Conservation (phyloP, 768 basidiomycete genomes). For the Dictyophora rubrovolvata region DNA sequence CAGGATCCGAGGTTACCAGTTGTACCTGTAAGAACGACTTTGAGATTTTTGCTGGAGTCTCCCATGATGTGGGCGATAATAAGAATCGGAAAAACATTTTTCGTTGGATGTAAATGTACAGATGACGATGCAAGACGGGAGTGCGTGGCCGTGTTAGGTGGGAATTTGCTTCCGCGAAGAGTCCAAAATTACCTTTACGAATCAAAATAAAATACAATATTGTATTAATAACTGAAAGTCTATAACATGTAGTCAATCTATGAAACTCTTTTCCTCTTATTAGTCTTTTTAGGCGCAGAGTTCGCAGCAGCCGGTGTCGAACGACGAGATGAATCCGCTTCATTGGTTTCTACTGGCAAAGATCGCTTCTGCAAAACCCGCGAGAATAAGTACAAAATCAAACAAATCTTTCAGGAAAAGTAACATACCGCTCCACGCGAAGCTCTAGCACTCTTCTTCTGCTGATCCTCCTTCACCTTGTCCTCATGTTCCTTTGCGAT, state of each 20-base stretch:
- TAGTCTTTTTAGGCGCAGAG: neutral
- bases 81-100: too few relatives aligned
- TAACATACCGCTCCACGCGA: constrained; percentile 2
- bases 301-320: constrained; percentile 19
- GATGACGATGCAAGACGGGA: too few relatives aligned
- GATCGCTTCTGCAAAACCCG: neutral
- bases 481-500: constrained; percentile 69
- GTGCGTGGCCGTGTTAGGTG: too few relatives aligned
- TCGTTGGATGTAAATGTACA: too few relatives aligned
- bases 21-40: constrained; percentile 27
- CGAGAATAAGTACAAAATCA: neutral
- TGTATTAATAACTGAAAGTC: neutral
- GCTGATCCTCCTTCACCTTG: constrained; percentile 44
- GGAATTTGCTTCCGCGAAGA: too few relatives aligned
- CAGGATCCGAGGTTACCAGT: constrained; percentile 28
- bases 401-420: neutral
- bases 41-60: constrained; percentile 1
- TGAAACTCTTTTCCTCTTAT: constrained; percentile 1
- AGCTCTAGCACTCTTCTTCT: constrained; percentile 58
- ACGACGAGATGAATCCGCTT: constrained; percentile 28
- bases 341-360: neutral
- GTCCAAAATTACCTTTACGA: too few relatives aligned
- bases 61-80: too few relatives aligned
- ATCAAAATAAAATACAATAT: neutral
- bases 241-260: neutral